Evolutionary conservation across 257 asterid genomes (phyloP), one percentile per base, ranked within the genome.

Genomic region (Jacaranda copaia): DNA sequence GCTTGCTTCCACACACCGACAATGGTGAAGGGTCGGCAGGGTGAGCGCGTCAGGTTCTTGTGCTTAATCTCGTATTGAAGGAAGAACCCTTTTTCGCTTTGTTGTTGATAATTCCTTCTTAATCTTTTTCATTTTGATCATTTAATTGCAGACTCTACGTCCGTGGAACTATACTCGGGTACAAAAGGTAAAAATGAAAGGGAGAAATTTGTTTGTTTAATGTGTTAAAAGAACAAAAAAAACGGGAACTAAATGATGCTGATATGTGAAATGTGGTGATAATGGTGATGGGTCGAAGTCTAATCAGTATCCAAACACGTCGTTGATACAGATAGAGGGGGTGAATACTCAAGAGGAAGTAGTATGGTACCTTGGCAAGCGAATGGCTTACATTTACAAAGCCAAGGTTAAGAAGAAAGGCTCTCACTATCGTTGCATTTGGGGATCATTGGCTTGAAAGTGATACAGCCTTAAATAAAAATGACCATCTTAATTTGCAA

Each of bases 11-110:
- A 19, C 19, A 16, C 71, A 38, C 70, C 18, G 43, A 76, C 73
- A 83, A 83, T 83, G 87, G 87, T 83, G 82, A 83, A 83, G 76
- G 82, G 87, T 25, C 82, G 87, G 40, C 84, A 83, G 56, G 87
- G 87, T 12, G 87, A 83, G 70, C 84, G 84, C 59, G 82, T 83
- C 65, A 83, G 84, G 86, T 83, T 25, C 14, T 15, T 39, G 13
- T 63, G 16, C 46, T 43, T 20, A 69, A 38, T 39, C 12, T 36
- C 6, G 53, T 25, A 25, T 25, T 25, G 2, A 25, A 25, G 32
- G 32, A 25, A 25, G 32, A 25, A 25, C 32, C 32, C 32, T 25
- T 25, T 25, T 25, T 25, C 32, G 32, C 32, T 51, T 42, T 42
- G 12, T 20, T 51, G 63, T 14, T 32, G 39, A 13, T 73, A 35